Conservation (phyloP, 1,139 yeast genomes). For the Diutina ranongensis region DNA sequence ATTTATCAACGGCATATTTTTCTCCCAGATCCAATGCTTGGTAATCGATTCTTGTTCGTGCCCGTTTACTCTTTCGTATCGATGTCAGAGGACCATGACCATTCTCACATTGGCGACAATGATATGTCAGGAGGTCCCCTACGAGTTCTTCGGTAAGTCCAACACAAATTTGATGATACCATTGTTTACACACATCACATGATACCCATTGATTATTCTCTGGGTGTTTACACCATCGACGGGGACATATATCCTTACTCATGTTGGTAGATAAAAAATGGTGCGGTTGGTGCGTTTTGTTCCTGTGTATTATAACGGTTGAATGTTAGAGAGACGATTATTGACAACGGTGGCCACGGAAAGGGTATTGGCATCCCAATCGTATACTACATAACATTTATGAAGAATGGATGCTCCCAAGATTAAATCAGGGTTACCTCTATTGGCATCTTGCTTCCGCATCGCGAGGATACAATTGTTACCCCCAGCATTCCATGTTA, state of each 20-base stretch:
- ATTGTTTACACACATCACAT: conserved; percentile 47
- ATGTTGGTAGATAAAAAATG: too few relatives aligned
- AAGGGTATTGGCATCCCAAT: too few relatives aligned
- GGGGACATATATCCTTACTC: neutral
- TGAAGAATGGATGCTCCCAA: too few relatives aligned
- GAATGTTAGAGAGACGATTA: too few relatives aligned
- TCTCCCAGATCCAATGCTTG: conserved; percentile 74
- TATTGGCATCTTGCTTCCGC: too few relatives aligned
- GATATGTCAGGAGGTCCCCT: conserved; percentile 34
- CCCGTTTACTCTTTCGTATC: conserved; percentile 47
- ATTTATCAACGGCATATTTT: conserved; percentile 41
- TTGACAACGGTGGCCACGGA: too few relatives aligned
- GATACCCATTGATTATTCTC: conserved; percentile 35
- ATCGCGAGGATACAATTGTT: too few relatives aligned
- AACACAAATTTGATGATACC: conserved; percentile 54
- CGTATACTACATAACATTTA: too few relatives aligned
- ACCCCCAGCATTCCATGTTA: too few relatives aligned
- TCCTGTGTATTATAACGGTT: too few relatives aligned
- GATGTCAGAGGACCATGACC: conserved; percentile 41
- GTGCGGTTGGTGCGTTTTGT: too few relatives aligned
- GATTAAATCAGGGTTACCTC: too few relatives aligned
- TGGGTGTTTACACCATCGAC: neutral
- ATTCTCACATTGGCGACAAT: conserved; percentile 39
- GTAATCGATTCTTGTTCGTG: conserved; percentile 52
- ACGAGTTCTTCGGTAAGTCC: conserved; percentile 25